Evolutionary conservation across 768 basidiomycete genomes (phyloP), one percentile per base, ranked within the genome.

Genomic region (Phylloporus arenicola): DNA sequence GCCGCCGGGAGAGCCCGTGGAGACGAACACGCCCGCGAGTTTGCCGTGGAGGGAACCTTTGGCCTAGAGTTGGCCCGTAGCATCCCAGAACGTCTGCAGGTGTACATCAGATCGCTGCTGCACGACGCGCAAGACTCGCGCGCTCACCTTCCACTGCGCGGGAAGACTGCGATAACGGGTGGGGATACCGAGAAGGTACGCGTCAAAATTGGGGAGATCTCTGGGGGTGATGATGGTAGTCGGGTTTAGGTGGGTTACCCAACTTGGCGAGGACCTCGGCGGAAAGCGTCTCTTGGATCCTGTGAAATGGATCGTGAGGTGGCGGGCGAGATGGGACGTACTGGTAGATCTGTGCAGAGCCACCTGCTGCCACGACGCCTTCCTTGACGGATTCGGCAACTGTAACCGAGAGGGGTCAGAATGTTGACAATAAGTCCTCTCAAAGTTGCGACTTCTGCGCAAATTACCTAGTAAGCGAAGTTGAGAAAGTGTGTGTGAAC

Each of bases 231-330:
- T 27, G 41, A 16, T 11, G 16, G 41, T 42, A 41, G 24, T 74
- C 66, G 42, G 80, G 80, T 63, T 88, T 89, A 4, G 82, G 62
- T 6, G 84, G 79, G 2, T 86, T 88, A 55, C 83, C 67, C 80
- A 95, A 77, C 64, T 78, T 77, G 43, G 63, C 58, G 45, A 92
- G 75, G 47, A 92, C 60, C 10, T 89, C 87, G 7, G 72, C 61
- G 6, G 85, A 57, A 48, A 94, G 83, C 3, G 90, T 94, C 71
- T 94, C 92, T 43, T 81, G 65, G 51, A 94, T 78, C 67, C 87
- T 89, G 16, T 17, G 19, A 6, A 12, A 12, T 7, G 9, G 22
- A 16, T 16, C 14, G 38, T 8, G 12, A 13, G 9, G 27, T 5
- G 22, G 2, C 12, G 19, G 29, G 43, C 10, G n/a, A 42, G 19